Base-by-base conservation (phyloP, 2,329 filamentous ascomycete genomes). In the Phaeosphaeria sp. region DNA sequence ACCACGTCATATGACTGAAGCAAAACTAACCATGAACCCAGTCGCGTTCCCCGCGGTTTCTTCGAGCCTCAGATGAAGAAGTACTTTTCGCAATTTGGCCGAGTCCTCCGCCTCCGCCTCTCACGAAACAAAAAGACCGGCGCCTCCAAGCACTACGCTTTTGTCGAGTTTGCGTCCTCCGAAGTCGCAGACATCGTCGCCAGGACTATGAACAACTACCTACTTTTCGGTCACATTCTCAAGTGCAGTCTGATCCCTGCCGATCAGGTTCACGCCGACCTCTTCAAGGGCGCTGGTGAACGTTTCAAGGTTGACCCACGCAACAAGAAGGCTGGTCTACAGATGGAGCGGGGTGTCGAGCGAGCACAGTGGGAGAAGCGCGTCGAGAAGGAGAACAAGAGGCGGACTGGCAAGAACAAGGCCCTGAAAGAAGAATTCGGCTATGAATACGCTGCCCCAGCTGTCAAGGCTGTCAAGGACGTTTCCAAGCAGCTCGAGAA, bases 201-300 rank as follows among this genome's bases (percentile, higher is more conserved):
- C 49, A 91, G 93, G 80, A 97, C 95, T 21, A 99, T 99, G 95
- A 88, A 97, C 83, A 96, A 93, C 80, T 99, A 99, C 79, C 87
- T 98, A 40, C 85, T 99, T 73, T 98, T 97, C 77, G 92, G 92
- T 6, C 94, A 97, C 76, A 91, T 98, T 61, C 83, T 99, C 67
- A 94, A 96, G 79, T 94, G 93, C 79, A 91, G 92, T 74, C 82
- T 88, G 22, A 86, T 97, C 3, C 87, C 91, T 3, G 81, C 87
- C 56, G 91, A 91, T 59, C 88, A 93, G 73, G 82, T 97, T 44
- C 92, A 96, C 75, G 84, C 88, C 22, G 85, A 92, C 60, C 82
- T 97, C 52, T 98, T 93, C 87, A 93, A 95, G 80, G 93, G 93
- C 39, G 92, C 93, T 71, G 94, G 96, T 78, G 88, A 87, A 71